A percentile compares a stretch with the other conserved stretches of the same genome.
Evolutionary conservation across 2,329 filamentous ascomycete genomes (phyloP).

Genomic region (Cladosporium sp.): DNA sequence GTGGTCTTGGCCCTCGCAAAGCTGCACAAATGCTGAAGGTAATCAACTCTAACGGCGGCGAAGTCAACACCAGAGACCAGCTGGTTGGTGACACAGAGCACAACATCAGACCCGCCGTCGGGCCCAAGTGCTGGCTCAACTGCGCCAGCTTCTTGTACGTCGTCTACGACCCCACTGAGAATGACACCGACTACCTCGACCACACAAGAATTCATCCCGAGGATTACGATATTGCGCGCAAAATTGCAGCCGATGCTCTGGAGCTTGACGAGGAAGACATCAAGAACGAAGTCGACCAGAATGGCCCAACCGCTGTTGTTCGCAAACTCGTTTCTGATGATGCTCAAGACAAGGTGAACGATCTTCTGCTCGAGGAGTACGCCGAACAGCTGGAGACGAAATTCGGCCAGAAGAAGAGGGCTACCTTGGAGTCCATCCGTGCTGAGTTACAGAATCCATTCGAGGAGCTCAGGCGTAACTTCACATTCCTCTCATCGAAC

Average conservation of each 20-base stretch:
- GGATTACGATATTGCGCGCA: constrained; percentile 94
- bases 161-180: constrained; percentile 73
- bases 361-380: constrained; percentile 93
- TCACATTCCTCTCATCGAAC: constrained; percentile 61
- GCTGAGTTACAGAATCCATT: constrained; percentile 89
- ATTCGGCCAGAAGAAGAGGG: constrained; percentile 89
- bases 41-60: constrained; percentile 84
- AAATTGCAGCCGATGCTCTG: constrained; percentile 95
- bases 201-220: constrained; percentile 97
- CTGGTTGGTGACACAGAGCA: constrained; percentile 77
- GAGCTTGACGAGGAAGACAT: constrained; percentile 98
- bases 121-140: constrained; percentile 89
- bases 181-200: constrained; percentile 81
- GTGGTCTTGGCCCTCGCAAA: constrained; percentile 87
- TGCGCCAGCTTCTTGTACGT: constrained; percentile 94
- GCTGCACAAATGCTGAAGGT: constrained; percentile 79
- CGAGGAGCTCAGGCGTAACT: constrained; percentile 83
- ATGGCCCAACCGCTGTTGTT: constrained; percentile 83
- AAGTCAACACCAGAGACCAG: constrained; percentile 76
- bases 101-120: constrained; percentile 60
- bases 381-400: constrained; percentile 91
- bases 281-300: constrained; percentile 86
- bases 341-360: constrained; percentile 89
- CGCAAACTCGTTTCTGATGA: constrained; percentile 93
- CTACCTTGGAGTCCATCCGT: constrained; percentile 91